Base-by-base conservation (phyloP, 2,329 filamentous ascomycete genomes). In the Immersiporthe knoxdaviesiana region DNA sequence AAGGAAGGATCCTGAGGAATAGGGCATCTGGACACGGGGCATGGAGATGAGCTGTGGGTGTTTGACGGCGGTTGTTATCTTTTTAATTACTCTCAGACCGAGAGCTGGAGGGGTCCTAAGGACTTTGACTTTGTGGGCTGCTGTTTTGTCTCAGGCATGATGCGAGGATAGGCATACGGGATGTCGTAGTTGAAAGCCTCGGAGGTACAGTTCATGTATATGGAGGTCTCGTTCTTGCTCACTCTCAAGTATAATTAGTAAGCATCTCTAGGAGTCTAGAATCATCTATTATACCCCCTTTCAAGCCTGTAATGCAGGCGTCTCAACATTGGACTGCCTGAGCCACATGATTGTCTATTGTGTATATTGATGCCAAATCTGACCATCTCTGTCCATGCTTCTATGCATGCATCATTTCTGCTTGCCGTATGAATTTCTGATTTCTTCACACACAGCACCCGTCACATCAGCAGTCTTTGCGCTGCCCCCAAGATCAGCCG, bases 401-500 rank as follows among this genome's bases (percentile, higher is more conserved):
- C 30, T 24, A 12, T 39, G 21, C 35, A 41, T 7, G 21, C 5
- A 37, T 62, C 37, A 62, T 37, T 44, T 62, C 11, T 24, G n/a
- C 35, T 65, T 65, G 7, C 67, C 67, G 12, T 71, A 71, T 12
- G 50, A 32, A 21, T n/a, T 65, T n/a, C 30, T 67, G 39, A 74
- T 72, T 59, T 71, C 72, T 3, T 54, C 66, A 11, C 67, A 68
- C 5, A 75, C 73, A 12, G 73, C 73, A 10, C 69, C 59, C 0
- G 74, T 75, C 6, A 75, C 74, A 30, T 75, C 66, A 5, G 32
- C 50, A 10, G 73, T 73, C 32, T 71, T 77, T 12, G 74, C 69
- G 14, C 30, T 72, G 37, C 85, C 85, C 10, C 84, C 85, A 2
- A 87, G 76, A 75, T 87, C 84, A n/a, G 77, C 78, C 1, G 85